Conservation (phyloP, 805 yeast species). For the Saccharomycopsis sp. region DNA sequence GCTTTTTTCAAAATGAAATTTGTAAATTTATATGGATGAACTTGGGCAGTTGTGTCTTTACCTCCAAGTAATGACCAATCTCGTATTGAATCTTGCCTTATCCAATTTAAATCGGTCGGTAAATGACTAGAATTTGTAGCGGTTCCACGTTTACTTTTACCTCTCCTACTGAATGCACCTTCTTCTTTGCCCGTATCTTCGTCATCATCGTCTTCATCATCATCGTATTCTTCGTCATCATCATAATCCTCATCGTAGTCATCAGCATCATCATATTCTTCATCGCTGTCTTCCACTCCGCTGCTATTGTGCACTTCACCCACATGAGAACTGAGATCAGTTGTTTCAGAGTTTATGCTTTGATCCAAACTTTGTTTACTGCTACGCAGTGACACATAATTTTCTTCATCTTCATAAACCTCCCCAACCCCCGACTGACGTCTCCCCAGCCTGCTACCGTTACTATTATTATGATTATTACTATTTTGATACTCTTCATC, state of each 20-base stretch:
- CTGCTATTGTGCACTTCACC: too few relatives aligned
- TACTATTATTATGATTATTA: constrained; percentile 21
- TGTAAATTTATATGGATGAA: constrained; percentile 94
- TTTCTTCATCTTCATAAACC: background rate
- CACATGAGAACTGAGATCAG: too few relatives aligned
- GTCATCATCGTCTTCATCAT: constrained; percentile 18
- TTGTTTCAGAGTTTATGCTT: too few relatives aligned
- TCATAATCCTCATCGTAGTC: constrained; percentile 2
- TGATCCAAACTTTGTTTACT: too few relatives aligned
- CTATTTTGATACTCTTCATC: constrained; percentile 17
- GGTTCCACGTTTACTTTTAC: background rate
- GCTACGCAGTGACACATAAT: too few relatives aligned
- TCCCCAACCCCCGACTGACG: too few relatives aligned
- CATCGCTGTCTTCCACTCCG: too few relatives aligned
- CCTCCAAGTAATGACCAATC: constrained; percentile 81
- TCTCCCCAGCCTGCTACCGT: constrained; percentile 5
- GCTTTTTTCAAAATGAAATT: constrained; percentile 73
- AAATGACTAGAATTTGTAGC: constrained; percentile 24
- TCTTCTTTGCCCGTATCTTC: background rate
- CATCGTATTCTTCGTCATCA: constrained; percentile 25
- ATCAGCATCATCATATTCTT: constrained; percentile 21
- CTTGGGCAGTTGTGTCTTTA: constrained; percentile 87
- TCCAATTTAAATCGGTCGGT: constrained; percentile 75
- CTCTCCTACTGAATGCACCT: background rate
- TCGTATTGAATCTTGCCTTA: constrained; percentile 52